Conservation (phyloP, 2,329 filamentous ascomycete species). For the Claviceps pusilla region DNA sequence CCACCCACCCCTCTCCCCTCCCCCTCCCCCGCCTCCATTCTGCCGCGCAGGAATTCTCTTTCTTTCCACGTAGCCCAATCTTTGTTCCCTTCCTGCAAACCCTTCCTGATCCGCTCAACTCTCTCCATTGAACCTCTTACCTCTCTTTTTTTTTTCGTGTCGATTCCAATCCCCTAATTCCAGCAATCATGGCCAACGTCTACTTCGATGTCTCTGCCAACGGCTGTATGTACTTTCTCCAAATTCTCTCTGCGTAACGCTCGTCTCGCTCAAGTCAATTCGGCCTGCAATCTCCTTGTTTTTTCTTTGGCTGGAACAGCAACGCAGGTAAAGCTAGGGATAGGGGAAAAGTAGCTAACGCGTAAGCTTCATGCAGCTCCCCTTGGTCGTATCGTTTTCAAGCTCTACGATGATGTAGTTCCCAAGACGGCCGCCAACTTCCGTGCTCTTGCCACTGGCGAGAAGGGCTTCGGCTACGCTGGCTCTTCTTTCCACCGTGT, state of each 20-base stretch:
- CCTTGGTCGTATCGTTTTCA: constrained; percentile 68
- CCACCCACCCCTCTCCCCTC: not conserved
- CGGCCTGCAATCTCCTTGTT: no score
- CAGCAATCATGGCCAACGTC: constrained; percentile 4
- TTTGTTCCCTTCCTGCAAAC: not conserved
- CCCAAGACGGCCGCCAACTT: constrained; percentile 84
- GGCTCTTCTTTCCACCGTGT: constrained; percentile 82
- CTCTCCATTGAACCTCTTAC: not conserved
- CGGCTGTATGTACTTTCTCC: constrained; percentile 5
- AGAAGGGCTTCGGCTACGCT: constrained; percentile 71
- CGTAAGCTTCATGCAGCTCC: not conserved
- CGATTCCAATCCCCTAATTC: not conserved
- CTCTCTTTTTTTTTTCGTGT: not conserved
- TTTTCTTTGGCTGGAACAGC: no score
- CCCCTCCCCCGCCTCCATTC: not conserved
- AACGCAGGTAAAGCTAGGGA: not conserved
- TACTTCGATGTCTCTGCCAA: constrained; percentile 8
- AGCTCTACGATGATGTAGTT: constrained; percentile 71
- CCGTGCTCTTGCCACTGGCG: constrained; percentile 63
- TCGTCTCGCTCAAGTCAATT: not conserved
- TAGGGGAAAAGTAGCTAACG: not conserved
- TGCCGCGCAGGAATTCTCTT: not conserved
- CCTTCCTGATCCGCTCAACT: not conserved
- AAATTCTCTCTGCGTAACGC: no score
- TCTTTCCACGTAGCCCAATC: not conserved